These are phyloP conservation scores for Pleurotus salmoneostramineus DNA, from an alignment of 768 basidiomycete genomes.

Conservation along the genomic window DNA sequence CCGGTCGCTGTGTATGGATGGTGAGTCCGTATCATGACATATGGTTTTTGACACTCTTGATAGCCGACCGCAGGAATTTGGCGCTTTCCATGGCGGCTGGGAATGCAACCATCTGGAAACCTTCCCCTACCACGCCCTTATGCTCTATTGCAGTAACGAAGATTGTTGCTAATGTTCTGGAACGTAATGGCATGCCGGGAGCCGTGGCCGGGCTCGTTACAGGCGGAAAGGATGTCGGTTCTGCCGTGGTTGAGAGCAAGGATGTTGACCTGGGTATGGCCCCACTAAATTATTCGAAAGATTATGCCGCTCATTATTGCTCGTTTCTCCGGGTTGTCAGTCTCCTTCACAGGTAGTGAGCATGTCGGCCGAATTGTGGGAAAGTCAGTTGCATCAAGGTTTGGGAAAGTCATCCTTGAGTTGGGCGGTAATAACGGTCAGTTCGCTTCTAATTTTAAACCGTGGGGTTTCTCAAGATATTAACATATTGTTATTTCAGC, in stretches of 20 bases:
- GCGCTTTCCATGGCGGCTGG: conserved; percentile 85
- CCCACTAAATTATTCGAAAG: conserved; percentile 6
- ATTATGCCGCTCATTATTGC: not conserved
- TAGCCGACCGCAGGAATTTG: conserved; percentile 64
- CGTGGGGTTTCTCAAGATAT: conserved; percentile 3
- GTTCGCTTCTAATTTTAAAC: conserved; percentile 17
- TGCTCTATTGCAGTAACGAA: conserved; percentile 90
- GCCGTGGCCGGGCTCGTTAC: conserved; percentile 81
- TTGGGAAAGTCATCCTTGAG: conserved; percentile 88
- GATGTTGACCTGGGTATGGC: conserved; percentile 74
- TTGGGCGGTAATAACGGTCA: conserved; percentile 94
- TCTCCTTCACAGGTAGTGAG: conserved; percentile 96
- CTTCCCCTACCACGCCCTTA: conserved; percentile 83
- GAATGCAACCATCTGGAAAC: conserved; percentile 95
- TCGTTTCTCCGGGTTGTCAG: conserved; percentile 29
- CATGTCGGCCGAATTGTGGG: conserved; percentile 83
- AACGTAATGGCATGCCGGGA: conserved; percentile 79
- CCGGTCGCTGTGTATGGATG: conserved; percentile 93
- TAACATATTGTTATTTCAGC: conserved; percentile 42
- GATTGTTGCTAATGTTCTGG: conserved; percentile 77
- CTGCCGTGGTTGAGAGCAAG: conserved; percentile 67
- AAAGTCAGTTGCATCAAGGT: conserved; percentile 79
- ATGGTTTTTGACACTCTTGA: conserved; percentile 3
- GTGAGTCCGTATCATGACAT: conserved; percentile 30
- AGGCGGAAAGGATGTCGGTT: conserved; percentile 79